phyloP scores from a whole-genome alignment of 768 basidiomycete genomes.

The Mrakia frigida region DNA sequence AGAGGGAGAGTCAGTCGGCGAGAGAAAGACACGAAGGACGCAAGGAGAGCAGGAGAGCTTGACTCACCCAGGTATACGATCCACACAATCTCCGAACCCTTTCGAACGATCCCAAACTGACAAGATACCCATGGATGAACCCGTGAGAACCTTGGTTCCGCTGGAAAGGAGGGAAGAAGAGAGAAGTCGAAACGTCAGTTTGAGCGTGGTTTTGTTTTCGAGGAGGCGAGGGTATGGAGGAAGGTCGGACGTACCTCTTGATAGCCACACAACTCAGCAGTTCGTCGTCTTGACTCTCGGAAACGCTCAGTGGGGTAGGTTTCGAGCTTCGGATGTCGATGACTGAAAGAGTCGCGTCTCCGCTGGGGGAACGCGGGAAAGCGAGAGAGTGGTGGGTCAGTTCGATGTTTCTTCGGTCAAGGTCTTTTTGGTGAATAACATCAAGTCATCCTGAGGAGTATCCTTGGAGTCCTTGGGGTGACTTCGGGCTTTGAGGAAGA shows the following conservation, averaged over 20 bases:
- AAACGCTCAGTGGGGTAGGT: conserved; percentile 68
- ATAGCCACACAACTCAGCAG: conserved; percentile 78
- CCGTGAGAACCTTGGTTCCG: conserved; percentile 75
- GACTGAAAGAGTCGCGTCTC: conserved; percentile 87
- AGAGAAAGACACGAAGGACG: not conserved
- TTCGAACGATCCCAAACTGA: conserved; percentile 81
- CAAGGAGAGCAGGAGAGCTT: not conserved
- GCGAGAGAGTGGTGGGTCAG: not conserved
- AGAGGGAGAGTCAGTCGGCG: not conserved
- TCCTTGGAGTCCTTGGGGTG: no score
- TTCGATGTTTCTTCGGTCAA: not conserved
- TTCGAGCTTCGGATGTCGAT: conserved; percentile 84
- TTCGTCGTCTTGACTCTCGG: conserved; percentile 95
- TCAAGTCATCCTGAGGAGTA: no score
- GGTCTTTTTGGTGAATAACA: no score
- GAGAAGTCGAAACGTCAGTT: not conserved
- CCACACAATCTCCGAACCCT: conserved; percentile 89
- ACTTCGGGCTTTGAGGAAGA: no score
- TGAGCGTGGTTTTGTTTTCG: not conserved
- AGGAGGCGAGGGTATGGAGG: not conserved
- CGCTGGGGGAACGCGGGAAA: conserved; percentile 50
- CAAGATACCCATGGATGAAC: conserved; percentile 81
- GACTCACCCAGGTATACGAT: conserved; percentile 75
- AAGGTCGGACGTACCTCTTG: conserved; percentile 56
- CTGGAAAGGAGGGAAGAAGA: conserved; percentile 39